These are phyloP conservation scores for Lipomyces japonicus DNA, from an alignment of 805 yeast genomes.

Conservation along the genomic window DNA sequence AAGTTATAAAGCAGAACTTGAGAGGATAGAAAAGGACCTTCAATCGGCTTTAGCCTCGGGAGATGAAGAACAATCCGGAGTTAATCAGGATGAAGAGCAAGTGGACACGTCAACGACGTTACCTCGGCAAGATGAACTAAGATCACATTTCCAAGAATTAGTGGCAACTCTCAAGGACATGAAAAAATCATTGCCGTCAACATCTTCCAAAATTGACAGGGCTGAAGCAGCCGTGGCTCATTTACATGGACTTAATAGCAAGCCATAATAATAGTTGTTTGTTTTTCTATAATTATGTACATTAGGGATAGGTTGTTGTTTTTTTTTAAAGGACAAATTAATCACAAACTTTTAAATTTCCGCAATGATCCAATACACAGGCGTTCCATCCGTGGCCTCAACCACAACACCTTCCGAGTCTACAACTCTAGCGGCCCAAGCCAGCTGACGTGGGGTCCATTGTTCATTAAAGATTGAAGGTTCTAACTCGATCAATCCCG, in stretches of 20 bases:
- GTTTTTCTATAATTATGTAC: too few relatives aligned
- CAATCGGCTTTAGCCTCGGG: neutral
- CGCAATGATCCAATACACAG: conserved; percentile 11
- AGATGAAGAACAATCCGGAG: conserved; percentile 1
- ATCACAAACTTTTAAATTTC: neutral
- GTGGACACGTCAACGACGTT: conserved; percentile 5
- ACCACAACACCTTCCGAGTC: conserved; percentile 15
- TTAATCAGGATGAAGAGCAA: neutral
- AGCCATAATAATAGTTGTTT: too few relatives aligned
- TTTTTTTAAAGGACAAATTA: too few relatives aligned
- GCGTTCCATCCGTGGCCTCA: neutral
- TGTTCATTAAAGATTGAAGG: conserved; percentile 5
- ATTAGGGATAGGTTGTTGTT: too few relatives aligned
- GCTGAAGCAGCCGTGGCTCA: conserved; percentile 20
- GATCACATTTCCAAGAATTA: conserved; percentile 9
- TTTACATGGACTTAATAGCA: neutral
- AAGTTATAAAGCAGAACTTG: conserved; percentile 39
- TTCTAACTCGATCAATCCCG: conserved; percentile 5
- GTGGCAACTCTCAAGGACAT: conserved; percentile 15
- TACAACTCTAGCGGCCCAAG: conserved; percentile 22
- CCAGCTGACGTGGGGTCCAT: conserved; percentile 12
- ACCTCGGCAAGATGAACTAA: conserved; percentile 9
- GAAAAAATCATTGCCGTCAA: conserved; percentile 20
- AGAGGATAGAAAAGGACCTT: conserved; percentile 21
- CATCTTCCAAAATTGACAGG: conserved; percentile 15